Percentiles rank a stretch among this genome's conserved stretches.
These are phyloP conservation scores for Yamadazyma kitorensis DNA, from an alignment of 805 yeast genomes.

Conservation along the genomic window DNA sequence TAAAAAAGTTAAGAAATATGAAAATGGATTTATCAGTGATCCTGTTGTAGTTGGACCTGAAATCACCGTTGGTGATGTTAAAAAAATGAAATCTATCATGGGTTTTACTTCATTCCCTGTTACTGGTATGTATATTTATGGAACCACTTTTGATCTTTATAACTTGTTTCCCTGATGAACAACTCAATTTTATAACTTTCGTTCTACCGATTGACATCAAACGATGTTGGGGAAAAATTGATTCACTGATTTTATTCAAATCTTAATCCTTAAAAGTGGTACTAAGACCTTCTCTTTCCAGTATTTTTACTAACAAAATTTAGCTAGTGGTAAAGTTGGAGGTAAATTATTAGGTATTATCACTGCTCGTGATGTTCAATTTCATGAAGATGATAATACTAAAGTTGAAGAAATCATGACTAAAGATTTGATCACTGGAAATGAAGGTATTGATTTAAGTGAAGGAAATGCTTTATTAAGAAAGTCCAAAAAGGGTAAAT, in stretches of 20 bases:
- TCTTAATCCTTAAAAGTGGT: background rate
- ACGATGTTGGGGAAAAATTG: conserved; percentile 88
- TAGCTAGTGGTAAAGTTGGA: conserved; percentile 82
- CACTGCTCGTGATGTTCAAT: conserved; percentile 96
- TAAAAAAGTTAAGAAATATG: conserved; percentile 91
- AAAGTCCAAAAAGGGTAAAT: conserved; percentile 93
- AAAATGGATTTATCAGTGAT: conserved; percentile 95
- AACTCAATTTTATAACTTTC: conserved; percentile 73
- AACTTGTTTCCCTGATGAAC: conserved; percentile 13
- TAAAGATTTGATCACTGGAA: conserved; percentile 78
- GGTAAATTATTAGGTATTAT: conserved; percentile 93
- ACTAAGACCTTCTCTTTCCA: background rate
- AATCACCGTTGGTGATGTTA: conserved; percentile 78
- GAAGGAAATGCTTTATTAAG: conserved; percentile 91
- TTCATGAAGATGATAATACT: conserved; percentile 69
- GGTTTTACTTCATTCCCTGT: conserved; percentile 99
- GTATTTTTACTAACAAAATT: conserved; percentile 26
- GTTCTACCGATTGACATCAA: conserved; percentile 98
- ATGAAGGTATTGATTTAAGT: conserved; percentile 72
- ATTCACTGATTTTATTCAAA: conserved; percentile 19
- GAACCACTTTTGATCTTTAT: conserved; percentile 10
- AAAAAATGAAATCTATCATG: conserved; percentile 59
- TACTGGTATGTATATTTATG: conserved; percentile 77
- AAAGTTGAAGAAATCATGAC: conserved; percentile 84
- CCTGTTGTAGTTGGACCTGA: conserved; percentile 79